Base-by-base conservation (phyloP, 495 filamentous ascomycete species). In the Aspergillus ellipticus region DNA sequence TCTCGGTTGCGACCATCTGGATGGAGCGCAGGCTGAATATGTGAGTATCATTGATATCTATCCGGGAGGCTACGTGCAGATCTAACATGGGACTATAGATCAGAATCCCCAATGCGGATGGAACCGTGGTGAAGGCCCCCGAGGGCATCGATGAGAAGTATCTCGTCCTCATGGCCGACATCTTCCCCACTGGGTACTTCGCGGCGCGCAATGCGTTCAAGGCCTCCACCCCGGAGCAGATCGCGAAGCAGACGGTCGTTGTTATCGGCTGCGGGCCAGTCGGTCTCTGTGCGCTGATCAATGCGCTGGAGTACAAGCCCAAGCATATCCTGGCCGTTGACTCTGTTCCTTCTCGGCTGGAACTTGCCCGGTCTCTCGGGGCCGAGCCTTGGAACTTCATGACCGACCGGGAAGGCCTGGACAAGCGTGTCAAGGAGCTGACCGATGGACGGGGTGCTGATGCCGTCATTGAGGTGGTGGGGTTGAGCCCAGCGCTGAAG, bases 21-120 rank as follows among this genome's bases (percentile, higher is more conserved):
- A 96, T 65, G 94, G 94, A 55, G 90, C 81, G 5, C 93, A 98
- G 71, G 93, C 94, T 26, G 87, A 96, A 76, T 97, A 87, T 70
- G 88, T 78, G 60, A 42, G 70, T 59, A 29, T 24, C 16, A 26
- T 41, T 41, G 41, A 26, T 4, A 26, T 28, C 35, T 45, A 35
- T 22, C 39, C 7, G n/a, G n/a, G 15, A 26, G 16, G 1, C 19
- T 41, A 0, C 8, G 31, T 22, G 21, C 13, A 13, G 19, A 28
- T 5, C 11, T 20, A 35, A 24, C 45, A 53, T 56, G 31, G 2
- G 20, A 24, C 15, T 17, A 21, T 42, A 82, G 78, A 77, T 96
- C 45, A 85, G 92, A 13, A 81, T 96, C 13, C 94, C 93, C 3
- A 75, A 88, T 54, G 93, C 94, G 42, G 91, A 96, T 61, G 84